Evolutionary conservation across 345 rosid genomes (phyloP).

Genomic region (Lepidium didymum): DNA sequence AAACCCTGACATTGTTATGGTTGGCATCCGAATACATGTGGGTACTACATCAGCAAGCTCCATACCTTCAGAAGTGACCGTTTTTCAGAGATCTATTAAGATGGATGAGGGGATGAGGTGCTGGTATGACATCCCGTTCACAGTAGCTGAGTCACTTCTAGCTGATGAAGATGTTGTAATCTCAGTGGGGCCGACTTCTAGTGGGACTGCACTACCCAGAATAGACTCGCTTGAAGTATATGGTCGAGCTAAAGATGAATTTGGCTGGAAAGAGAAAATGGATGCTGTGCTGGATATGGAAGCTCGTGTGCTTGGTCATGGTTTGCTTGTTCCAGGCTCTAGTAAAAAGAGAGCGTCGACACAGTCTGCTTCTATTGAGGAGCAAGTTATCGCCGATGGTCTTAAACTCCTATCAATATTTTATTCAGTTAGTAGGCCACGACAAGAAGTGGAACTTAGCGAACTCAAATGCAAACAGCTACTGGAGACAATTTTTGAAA

Average conservation of each 20-base stretch:
- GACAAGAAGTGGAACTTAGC: conserved; percentile 50
- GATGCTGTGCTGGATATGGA: conserved; percentile 90
- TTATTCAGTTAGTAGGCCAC: conserved; percentile 47
- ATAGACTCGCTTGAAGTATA: conserved; percentile 91
- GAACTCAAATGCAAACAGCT: conserved; percentile 76
- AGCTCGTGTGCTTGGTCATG: conserved; percentile 85
- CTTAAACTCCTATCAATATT: conserved; percentile 75
- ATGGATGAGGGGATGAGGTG: conserved; percentile 92
- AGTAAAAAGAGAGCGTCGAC: conserved; percentile 56
- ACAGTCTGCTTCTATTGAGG: conserved; percentile 69
- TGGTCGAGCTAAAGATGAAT: conserved; percentile 97
- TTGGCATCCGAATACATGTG: conserved; percentile 92
- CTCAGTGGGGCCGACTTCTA: conserved; percentile 76
- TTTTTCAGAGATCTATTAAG: conserved; percentile 89
- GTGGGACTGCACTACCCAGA: conserved; percentile 76
- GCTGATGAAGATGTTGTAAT: conserved; percentile 93
- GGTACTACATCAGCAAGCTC: conserved; percentile 84
- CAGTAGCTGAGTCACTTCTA: conserved; percentile 91
- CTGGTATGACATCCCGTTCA: conserved; percentile 98
- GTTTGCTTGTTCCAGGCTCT: conserved; percentile 54
- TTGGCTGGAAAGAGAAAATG: conserved; percentile 99
- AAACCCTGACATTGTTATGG: conserved; percentile 95
- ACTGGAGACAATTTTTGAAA: conserved; percentile 76
- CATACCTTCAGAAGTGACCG: conserved; percentile 79
- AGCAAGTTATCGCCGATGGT: conserved; percentile 90